Evolutionary conservation across 2,329 filamentous ascomycete species (phyloP).

Genomic region (Xylaria sp.): DNA sequence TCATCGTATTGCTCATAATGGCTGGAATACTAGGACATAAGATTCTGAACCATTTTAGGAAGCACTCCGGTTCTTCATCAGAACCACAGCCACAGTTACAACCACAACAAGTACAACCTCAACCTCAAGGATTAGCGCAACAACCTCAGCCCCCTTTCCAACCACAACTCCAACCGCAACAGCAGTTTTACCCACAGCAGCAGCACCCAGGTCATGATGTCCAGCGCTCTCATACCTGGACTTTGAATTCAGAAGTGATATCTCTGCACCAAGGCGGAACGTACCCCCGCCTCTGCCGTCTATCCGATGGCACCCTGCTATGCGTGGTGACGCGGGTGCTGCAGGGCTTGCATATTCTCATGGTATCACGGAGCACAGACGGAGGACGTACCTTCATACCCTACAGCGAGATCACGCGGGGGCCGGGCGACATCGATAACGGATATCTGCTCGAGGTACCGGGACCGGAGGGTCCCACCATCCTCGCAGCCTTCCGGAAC

Average conservation of each 20-base stretch:
- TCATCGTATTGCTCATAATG: constrained; percentile 30
- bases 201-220: not conserved
- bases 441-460: constrained; percentile 56
- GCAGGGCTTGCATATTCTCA: constrained; percentile 51
- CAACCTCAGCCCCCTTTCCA: constrained; percentile 5
- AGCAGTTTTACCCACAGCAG: not conserved
- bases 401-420: constrained; percentile 56
- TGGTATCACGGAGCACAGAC: constrained; percentile 57
- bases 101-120: constrained; percentile 11
- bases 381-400: constrained; percentile 53
- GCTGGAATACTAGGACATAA: constrained; percentile 36
- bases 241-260: constrained; percentile 55
- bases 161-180: constrained; percentile 3
- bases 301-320: constrained; percentile 58
- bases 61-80: constrained; percentile 11
- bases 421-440: constrained; percentile 58
- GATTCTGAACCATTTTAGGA: constrained; percentile 26
- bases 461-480: constrained; percentile 29
- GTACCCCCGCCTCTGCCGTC: constrained; percentile 58
- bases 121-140: not conserved
- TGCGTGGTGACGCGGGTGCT: constrained; percentile 56
- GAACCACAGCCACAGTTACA: constrained; percentile 13
- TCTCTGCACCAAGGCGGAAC: constrained; percentile 54
- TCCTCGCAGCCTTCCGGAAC: constrained; percentile 60
- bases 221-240: constrained; percentile 33